Conservation (phyloP, 148 eudicot genomes). For the Oxyria digyna region DNA sequence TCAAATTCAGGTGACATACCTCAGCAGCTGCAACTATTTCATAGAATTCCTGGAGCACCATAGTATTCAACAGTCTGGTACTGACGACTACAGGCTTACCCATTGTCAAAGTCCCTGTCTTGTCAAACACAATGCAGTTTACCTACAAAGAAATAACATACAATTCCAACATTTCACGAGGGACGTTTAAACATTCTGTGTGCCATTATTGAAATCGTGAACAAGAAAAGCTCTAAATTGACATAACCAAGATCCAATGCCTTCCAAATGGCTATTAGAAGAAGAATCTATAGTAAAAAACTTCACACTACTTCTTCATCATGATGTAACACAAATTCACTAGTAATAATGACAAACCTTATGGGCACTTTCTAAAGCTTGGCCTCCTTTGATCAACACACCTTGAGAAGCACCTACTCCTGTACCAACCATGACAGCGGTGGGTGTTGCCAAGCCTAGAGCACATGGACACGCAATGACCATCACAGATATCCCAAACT, state of each 20-base stretch:
- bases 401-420: slow-evolving; percentile 98
- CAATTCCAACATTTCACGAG: no score
- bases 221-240: no score
- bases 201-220: no score
- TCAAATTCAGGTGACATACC: slow-evolving; percentile 29
- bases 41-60: slow-evolving; percentile 63
- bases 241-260: no score
- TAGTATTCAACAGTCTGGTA: slow-evolving; percentile 50
- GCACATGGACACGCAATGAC: slow-evolving; percentile 99
- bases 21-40: slow-evolving; percentile 80
- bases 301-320: no score
- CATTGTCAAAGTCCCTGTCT: slow-evolving; percentile 89
- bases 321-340: neutral
- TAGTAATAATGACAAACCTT: slow-evolving; percentile 32
- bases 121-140: slow-evolving; percentile 90
- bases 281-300: no score
- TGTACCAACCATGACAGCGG: slow-evolving; percentile 99
- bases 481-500: slow-evolving; percentile 96
- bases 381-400: slow-evolving; percentile 95
- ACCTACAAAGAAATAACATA: slow-evolving; percentile 37
- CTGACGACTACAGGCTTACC: slow-evolving; percentile 84
- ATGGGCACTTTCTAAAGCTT: slow-evolving; percentile 85
- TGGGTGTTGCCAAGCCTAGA: slow-evolving; percentile 96
- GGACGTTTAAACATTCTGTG: no score
- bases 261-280: neutral